Conservation (phyloP, 768 basidiomycete species). For the Zangia roseola region DNA sequence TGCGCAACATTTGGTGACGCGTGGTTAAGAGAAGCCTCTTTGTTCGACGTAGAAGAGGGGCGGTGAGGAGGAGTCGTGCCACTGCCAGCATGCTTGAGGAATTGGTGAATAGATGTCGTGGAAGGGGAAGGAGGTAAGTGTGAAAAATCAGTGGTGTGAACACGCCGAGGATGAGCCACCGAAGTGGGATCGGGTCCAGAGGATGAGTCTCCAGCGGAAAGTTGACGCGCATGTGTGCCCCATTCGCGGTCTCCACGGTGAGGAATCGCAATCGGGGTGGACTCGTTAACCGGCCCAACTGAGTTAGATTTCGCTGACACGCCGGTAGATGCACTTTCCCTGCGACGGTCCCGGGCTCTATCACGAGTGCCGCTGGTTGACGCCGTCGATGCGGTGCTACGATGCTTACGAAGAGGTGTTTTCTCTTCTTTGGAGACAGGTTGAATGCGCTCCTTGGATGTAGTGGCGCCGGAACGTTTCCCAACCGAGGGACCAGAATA, state of each 20-base stretch:
- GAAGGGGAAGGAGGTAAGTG: conserved; percentile 91
- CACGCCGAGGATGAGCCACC: conserved; percentile 51
- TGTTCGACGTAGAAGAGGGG: conserved; percentile 39
- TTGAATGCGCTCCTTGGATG: conserved; percentile 26
- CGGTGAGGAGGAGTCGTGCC: conserved; percentile 36
- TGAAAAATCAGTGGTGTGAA: conserved; percentile 76
- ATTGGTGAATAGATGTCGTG: conserved; percentile 84
- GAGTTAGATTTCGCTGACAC: conserved; percentile 36
- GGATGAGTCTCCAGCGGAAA: conserved; percentile 66
- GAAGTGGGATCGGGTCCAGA: conserved; percentile 52
- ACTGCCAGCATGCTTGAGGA: conserved; percentile 57
- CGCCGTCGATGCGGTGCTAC: conserved; percentile 62
- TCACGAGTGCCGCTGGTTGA: conserved; percentile 42
- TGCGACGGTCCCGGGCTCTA: conserved; percentile 48
- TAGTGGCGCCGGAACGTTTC: conserved; percentile 42
- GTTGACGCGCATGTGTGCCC: conserved; percentile 58
- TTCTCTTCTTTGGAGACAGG: conserved; percentile 48
- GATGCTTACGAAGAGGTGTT: conserved; percentile 57
- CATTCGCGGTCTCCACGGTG: conserved; percentile 27
- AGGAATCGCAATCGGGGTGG: conserved; percentile 25
- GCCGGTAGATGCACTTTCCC: conserved; percentile 46
- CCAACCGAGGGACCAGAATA: conserved; percentile 59
- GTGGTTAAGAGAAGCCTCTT: conserved; percentile 39
- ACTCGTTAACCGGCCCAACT: conserved; percentile 11
- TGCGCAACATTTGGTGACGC: conserved; percentile 72